Conservation (phyloP, 225 moss, liverwort and hornwort species). For the Straminergon stramineum region DNA sequence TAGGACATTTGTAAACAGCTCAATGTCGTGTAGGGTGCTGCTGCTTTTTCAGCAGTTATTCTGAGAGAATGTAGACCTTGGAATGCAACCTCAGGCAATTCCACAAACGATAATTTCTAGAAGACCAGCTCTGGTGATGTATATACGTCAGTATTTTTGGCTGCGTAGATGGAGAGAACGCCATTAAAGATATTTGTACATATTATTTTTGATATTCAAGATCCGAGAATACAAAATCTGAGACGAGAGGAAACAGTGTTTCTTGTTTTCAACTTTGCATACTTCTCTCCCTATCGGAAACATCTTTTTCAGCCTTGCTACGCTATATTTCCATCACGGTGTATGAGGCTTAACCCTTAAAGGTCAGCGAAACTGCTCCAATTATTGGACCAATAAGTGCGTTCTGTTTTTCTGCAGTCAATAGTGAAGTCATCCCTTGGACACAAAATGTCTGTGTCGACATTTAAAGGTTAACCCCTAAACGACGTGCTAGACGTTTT, state of each 20-base stretch:
- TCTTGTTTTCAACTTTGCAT: neutral
- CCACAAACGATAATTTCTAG: constrained; percentile 7
- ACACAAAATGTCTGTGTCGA: no score
- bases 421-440: no score
- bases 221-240: constrained; percentile 1
- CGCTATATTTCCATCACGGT: neutral
- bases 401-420: no score
- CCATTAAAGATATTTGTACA: constrained; percentile 31
- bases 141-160: constrained; percentile 28
- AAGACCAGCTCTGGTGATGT: constrained; percentile 27
- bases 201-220: constrained; percentile 19
- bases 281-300: neutral
- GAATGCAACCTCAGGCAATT: neutral
- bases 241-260: neutral
- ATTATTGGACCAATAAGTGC: no score
- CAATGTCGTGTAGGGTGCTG: neutral
- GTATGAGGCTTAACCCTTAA: no score
- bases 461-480: no score
- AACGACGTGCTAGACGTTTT: no score
- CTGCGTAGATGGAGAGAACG: neutral
- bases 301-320: neutral
- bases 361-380: no score
- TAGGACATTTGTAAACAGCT: constrained; percentile 1
- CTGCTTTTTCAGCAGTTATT: neutral
- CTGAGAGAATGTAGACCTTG: constrained; percentile 4